Percentiles rank a stretch among this genome's conserved stretches.
Conservation (phyloP, 1,139 yeast species). For the Blastobotrys capitulatus region DNA sequence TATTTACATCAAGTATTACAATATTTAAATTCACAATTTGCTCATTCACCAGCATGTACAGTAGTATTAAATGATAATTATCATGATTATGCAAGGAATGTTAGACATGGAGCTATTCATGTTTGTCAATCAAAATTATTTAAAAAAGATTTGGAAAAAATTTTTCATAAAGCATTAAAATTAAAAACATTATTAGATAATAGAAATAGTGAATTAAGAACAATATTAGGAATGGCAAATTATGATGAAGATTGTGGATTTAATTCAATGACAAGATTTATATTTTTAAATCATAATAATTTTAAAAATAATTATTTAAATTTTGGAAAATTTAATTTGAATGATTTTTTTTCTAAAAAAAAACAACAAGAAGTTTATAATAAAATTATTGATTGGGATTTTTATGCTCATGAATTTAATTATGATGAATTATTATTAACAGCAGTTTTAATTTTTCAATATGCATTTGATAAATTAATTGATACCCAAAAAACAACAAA, state of each 20-base stretch:
- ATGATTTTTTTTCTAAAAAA: background rate
- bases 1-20: conserved; percentile 5
- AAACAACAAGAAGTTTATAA: background rate
- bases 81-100: background rate
- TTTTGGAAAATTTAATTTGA: conserved; percentile 4
- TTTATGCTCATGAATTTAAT: conserved; percentile 64
- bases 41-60: conserved; percentile 10
- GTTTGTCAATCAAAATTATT: background rate
- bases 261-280: conserved; percentile 11
- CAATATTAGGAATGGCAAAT: conserved; percentile 10
- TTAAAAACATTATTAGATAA: conserved; percentile 2
- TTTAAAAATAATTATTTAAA: background rate
- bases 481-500: background rate
- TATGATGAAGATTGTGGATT: conserved; percentile 9
- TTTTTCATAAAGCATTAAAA: conserved; percentile 1
- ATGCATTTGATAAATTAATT: conserved; percentile 35
- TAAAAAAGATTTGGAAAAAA: conserved; percentile 1
- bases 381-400: conserved; percentile 34
- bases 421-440: conserved; percentile 64
- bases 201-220: conserved; percentile 8
- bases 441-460: conserved; percentile 50
- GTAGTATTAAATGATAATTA: conserved; percentile 6
- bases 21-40: conserved; percentile 10
- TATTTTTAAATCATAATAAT: background rate
- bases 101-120: conserved; percentile 6